A percentile compares a stretch with the other conserved stretches of the same genome.
Evolutionary conservation across 768 basidiomycete genomes (phyloP).

Genomic region (Lactarius akahatsu): DNA sequence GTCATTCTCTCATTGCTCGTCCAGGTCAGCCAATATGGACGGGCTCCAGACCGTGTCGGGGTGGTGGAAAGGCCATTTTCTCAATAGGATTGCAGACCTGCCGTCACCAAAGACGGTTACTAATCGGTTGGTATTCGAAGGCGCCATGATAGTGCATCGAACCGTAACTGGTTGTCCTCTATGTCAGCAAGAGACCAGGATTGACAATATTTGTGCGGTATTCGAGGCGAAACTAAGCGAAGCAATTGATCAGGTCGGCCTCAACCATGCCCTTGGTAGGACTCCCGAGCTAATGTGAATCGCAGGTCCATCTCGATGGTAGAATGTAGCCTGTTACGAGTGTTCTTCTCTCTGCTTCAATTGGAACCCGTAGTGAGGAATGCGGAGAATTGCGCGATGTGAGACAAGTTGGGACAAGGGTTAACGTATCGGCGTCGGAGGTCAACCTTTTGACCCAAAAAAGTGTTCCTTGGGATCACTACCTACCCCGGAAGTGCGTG

Average conservation of each 20-base stretch:
- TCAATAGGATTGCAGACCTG: neutral
- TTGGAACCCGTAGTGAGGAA: neutral
- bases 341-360: neutral
- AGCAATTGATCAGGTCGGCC: constrained; percentile 8
- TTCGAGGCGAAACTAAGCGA: constrained; percentile 3
- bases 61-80: constrained; percentile 16
- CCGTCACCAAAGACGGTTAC: constrained; percentile 14
- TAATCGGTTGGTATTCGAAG: neutral
- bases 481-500: too few species aligned
- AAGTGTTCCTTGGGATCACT: neutral
- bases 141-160: neutral
- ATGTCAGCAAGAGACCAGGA: neutral
- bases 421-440: too few species aligned
- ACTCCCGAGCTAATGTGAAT: neutral
- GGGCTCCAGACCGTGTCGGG: neutral
- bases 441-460: neutral
- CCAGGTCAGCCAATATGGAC: neutral
- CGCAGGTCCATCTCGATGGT: constrained; percentile 1
- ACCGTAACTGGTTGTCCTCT: neutral
- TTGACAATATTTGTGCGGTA: neutral
- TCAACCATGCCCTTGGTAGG: neutral
- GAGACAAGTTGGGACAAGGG: neutral
- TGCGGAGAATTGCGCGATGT: neutral
- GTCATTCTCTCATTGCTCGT: too few species aligned
- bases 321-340: neutral